Base-by-base conservation (phyloP, 495 filamentous ascomycete genomes). In the Pseudevernia furfuracea region DNA sequence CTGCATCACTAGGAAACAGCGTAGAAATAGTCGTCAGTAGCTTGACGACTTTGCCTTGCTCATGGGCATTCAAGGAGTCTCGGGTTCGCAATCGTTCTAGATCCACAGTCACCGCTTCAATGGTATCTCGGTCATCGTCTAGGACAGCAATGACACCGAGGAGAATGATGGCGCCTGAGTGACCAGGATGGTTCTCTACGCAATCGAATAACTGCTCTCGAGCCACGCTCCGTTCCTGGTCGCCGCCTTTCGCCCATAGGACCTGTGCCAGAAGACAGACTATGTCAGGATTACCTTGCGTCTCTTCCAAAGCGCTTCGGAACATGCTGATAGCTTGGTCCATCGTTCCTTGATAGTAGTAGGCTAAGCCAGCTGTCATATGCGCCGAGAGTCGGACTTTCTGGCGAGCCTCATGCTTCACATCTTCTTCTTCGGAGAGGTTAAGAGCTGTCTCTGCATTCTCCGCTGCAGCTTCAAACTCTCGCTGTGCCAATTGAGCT, bases 231-330 rank as follows among this genome's bases (percentile, higher is more conserved):
- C 85, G 81, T 58, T 92, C 88, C 17, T 88, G 84, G 11, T 88
- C 84, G 2, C 85, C 85, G 32, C 90, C 92, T 71, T 89, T 92
- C 4, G 90, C 91, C 92, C 93, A 98, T 9, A 97, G 81, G 4
- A 97, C 86, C 71, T 97, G 89, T 3, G 92, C 87, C 12, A 97
- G 80, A 21, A 96, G 80, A 70, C 92, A 96, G 21, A 92, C 85
- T 6, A 93, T 88, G 73, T 98, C 90, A 4, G 93, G 89, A 61
- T 90, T 84, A 49, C 83, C 82, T 49, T 84, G 73, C 7, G 89
- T 89, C 75, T 96, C 93, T 55, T 86, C 81, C 11, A 98, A 80
- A 7, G 92, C 93, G 17, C 84, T 78, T 61, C 89, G 85, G 77
- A 97, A 96, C 79, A 87, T 89, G 28, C 83, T 78, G 19, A 96